Evolutionary conservation across 1,284 basidiomycete genomes (phyloP).

Genomic region (Cryptococcus sp.): DNA sequence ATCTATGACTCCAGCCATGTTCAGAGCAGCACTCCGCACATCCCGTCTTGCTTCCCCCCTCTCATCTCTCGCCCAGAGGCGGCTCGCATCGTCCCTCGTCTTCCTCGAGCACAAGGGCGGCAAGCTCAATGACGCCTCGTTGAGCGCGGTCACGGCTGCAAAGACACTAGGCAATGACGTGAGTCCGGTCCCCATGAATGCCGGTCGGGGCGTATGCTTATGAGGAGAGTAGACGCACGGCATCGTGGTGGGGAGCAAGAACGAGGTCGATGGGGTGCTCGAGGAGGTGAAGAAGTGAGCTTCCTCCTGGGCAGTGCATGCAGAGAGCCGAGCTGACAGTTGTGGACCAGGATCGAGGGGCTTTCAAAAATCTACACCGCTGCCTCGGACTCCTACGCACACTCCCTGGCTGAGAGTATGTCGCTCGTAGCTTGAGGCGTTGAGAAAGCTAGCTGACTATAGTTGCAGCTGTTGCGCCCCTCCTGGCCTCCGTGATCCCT

Average conservation of each 20-base stretch:
- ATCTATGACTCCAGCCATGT: background rate
- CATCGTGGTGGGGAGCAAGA: constrained; percentile 73
- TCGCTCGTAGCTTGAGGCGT: background rate
- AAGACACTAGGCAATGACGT: constrained; percentile 65
- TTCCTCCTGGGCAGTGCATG: background rate
- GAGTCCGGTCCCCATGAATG: constrained; percentile 11
- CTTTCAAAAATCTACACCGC: constrained; percentile 52
- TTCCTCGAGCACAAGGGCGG: constrained; percentile 85
- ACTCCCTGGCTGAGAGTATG: constrained; percentile 52
- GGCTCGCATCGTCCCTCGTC: constrained; percentile 61
- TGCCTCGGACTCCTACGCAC: constrained; percentile 47
- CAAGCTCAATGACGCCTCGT: constrained; percentile 74
- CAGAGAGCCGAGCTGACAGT: background rate
- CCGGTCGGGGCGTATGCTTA: background rate
- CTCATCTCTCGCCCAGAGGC: constrained; percentile 23
- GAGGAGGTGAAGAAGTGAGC: constrained; percentile 73
- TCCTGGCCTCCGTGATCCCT: constrained; percentile 54
- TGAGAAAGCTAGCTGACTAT: background rate
- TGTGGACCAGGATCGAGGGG: constrained; percentile 44
- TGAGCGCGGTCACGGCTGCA: constrained; percentile 87
- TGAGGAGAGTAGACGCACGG: constrained; percentile 64
- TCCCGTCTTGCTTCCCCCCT: constrained; percentile 9
- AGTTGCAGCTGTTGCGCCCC: constrained; percentile 53
- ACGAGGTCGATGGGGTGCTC: constrained; percentile 65
- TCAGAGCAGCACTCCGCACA: constrained; percentile 12